Evolutionary conservation across 495 filamentous ascomycete genomes (phyloP).

Genomic region (Penicillium simplicissimum): DNA sequence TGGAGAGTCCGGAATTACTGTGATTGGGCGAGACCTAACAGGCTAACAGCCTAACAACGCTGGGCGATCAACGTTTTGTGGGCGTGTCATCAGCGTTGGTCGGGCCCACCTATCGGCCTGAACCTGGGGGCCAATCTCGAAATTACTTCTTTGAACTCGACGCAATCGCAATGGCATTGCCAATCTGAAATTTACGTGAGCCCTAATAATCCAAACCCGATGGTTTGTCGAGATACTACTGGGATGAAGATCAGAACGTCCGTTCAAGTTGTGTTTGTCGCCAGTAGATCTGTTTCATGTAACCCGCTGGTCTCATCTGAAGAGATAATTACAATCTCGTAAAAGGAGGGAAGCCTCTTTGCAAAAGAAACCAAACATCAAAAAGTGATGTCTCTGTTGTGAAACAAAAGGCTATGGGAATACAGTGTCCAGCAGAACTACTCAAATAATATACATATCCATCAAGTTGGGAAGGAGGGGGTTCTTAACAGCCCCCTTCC

Average conservation of each 20-base stretch:
- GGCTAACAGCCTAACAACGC: conserved; percentile 19
- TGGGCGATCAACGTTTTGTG: conserved; percentile 21
- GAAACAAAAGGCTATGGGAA: conserved; percentile 23
- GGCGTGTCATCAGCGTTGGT: conserved; percentile 18
- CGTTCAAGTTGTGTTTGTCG: no score
- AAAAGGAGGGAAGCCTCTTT: not conserved
- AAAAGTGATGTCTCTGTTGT: conserved; percentile 13
- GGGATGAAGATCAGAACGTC: no score
- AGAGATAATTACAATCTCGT: not conserved
- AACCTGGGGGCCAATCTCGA: not conserved
- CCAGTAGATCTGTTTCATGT: no score
- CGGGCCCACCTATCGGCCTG: conserved; percentile 6
- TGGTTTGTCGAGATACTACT: no score
- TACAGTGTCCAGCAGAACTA: conserved; percentile 25
- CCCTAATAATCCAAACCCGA: no score
- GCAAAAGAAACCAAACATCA: not conserved
- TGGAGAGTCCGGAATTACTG: conserved; percentile 27
- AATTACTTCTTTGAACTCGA: not conserved
- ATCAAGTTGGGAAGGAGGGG: conserved; percentile 15
- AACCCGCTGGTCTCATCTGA: not conserved
- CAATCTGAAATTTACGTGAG: not conserved
- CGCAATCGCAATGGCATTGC: not conserved
- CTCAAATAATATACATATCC: conserved; percentile 40
- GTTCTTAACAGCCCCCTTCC: conserved; percentile 9
- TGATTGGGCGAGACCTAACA: conserved; percentile 28